Evolutionary conservation across 306 rosid genomes (phyloP).

Genomic region (Glycine latifolia): DNA sequence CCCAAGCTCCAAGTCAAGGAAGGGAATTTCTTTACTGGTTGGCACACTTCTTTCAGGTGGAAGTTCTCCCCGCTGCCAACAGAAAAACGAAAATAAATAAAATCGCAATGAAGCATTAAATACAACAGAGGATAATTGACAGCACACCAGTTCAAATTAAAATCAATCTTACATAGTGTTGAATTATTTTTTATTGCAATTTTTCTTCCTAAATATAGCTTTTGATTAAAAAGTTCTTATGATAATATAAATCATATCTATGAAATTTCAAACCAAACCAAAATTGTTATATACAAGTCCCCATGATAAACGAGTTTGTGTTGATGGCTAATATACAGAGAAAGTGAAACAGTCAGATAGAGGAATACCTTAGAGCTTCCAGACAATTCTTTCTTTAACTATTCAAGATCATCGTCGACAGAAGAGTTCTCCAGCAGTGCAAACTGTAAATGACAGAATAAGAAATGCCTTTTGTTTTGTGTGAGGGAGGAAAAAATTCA

Average conservation of each 20-base stretch:
- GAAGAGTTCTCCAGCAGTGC: constrained; percentile 73
- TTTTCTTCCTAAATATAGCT: background rate
- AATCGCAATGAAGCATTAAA: background rate
- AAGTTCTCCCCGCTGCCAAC: constrained; percentile 40
- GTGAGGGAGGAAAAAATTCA: background rate
- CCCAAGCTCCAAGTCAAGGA: constrained; percentile 39
- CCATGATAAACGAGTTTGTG: background rate
- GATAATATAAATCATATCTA: background rate
- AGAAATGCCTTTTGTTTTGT: background rate
- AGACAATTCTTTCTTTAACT: constrained; percentile 57
- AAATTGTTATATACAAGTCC: background rate
- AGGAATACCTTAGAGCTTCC: constrained; percentile 63
- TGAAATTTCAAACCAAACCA: background rate
- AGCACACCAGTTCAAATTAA: background rate
- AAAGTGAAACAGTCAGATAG: constrained; percentile 9
- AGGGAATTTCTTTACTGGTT: constrained; percentile 34
- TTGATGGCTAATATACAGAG: background rate
- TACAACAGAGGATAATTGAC: background rate
- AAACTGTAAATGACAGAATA: constrained; percentile 53
- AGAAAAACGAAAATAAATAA: background rate
- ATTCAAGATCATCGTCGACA: constrained; percentile 69
- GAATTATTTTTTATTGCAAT: background rate
- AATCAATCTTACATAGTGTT: background rate
- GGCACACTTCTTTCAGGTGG: constrained; percentile 37
- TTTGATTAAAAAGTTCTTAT: background rate